A percentile compares a stretch with the other conserved stretches of the same genome.
phyloP scores from a whole-genome alignment of 192 early-diverging fungal genomes.

The Spizellomyces punctatus region DNA sequence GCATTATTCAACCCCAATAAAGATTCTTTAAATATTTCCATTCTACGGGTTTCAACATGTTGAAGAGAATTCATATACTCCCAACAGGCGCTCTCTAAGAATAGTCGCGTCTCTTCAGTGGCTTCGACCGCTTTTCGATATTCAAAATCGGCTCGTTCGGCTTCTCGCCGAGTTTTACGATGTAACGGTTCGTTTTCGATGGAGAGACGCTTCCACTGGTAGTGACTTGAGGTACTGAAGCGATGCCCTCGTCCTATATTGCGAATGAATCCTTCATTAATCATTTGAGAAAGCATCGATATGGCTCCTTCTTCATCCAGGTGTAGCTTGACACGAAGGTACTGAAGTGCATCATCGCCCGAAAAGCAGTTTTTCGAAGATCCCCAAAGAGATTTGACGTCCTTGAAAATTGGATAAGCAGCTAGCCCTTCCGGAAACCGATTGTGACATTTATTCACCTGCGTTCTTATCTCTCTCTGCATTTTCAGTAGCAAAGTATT shows the following conservation, averaged over 20 bases:
- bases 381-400: constrained; percentile 44
- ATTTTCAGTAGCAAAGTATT: constrained; percentile 41
- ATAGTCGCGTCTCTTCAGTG: constrained; percentile 36
- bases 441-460: constrained; percentile 18
- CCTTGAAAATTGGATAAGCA: constrained; percentile 12
- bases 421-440: neutral
- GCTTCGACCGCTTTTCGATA: constrained; percentile 33
- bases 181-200: constrained; percentile 47
- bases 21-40: constrained; percentile 35
- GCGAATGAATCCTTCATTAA: constrained; percentile 41
- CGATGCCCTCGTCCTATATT: constrained; percentile 25
- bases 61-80: constrained; percentile 46
- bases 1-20: constrained; percentile 31
- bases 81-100: constrained; percentile 35
- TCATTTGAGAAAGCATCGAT: constrained; percentile 35
- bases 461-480: constrained; percentile 36
- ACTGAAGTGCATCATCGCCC: constrained; percentile 29
- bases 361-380: constrained; percentile 42
- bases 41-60: constrained; percentile 28
- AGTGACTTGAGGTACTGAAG: constrained; percentile 27
- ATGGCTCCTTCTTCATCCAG: constrained; percentile 19
- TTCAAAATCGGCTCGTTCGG: constrained; percentile 42
- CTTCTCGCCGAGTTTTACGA: constrained; percentile 37
- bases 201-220: constrained; percentile 44
- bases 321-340: constrained; percentile 23